Base-by-base conservation (phyloP, 1,284 basidiomycete genomes). In the Anthracocystis setariae region DNA sequence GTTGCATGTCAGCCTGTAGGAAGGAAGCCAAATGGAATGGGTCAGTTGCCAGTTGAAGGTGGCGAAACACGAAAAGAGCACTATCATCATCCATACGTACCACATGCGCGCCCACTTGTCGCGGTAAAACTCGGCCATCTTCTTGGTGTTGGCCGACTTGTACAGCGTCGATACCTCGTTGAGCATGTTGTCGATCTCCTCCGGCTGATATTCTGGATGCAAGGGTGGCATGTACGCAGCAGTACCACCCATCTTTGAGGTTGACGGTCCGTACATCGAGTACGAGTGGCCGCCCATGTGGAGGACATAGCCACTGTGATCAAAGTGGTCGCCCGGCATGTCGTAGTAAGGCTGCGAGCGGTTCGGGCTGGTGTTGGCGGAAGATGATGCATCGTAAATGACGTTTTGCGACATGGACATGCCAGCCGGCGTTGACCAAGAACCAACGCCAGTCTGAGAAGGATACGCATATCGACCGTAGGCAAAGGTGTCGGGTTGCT, bases 71-170 rank as follows among this genome's bases (percentile, higher is more conserved):
- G 12, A 20, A 20, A 32, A 3, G 7, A 20, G 2, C 3, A 7
- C 3, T 24, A 21, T 29, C 29, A 12, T 12, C 29, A 29, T 12
- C 29, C 29, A 15, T 46, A 60, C 63, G 58, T 42, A 60, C 70
- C 70, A 73, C 60, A 73, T 65, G 39, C 70, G 60, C 3, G 70
- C 70, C 70, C 70, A 73, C 35, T 73, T 73, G 47, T 73, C 70
- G 44, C 70, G 70, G 33, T 73, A 69, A 29, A 73, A 73, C 32
- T 73, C 70, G 23, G 70, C 70, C 59, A 69, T 73, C 52, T 73
- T 73, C 35, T 73, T 73, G 35, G 70, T 73, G 55, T 65, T 73
- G 32, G 70, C 64, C 24, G 56, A 58, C 65, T 68, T 73, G 52
- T 73, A 73, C 10, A 73, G 53, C 13, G 51, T 61, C 21, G 70